Evolutionary conservation across 2,329 filamentous ascomycete species (phyloP), one percentile per base, ranked within the genome.

Genomic region (Fusarium pininemorale): DNA sequence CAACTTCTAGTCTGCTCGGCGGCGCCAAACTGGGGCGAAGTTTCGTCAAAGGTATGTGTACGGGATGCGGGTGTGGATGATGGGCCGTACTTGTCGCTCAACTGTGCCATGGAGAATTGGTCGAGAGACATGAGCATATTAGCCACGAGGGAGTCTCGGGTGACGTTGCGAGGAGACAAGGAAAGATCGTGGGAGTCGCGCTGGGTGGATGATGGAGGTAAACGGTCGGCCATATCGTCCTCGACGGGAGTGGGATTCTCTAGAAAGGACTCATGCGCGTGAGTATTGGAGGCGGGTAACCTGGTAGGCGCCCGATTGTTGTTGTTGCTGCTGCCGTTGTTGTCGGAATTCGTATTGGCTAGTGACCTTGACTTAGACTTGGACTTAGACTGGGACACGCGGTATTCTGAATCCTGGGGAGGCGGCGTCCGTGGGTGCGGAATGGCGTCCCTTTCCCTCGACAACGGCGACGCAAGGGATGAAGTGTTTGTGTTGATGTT

Each of bases 51-150:
- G 69, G 77, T 72, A 77, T 79, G 78, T 73, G 73, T 69, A 48
- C 70, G 70, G 38, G 76, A 74, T 69, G 63, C 76, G 66, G 54
- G 45, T 47, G 47, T 68, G 37, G 73, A 64, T 56, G 66, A 62
- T 47, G 74, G 63, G 44, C 71, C 74, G 73, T 74, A 78, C 53
- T 75, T 78, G 63, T 78, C 77, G 50, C 75, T 68, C 70, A 73
- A 50, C 75, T 88, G 85, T 50, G 82, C 86, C 76, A 89, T 87
- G 45, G 90, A 92, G 80, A 96, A 91, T 82, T 96, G 93, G 83
- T 98, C 96, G 73, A 99, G 91, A 45, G 95, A 98, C 74, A 96
- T 87, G 69, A 98, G 90, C 92, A 99, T 96, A 82, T 98, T 97
- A 83, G 96, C 93, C 68, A 99, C 94, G 75, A 99, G 91, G 41